Evolutionary conservation across 2,329 filamentous ascomycete genomes (phyloP), one percentile per base, ranked within the genome.

Genomic region (Aquanectria penicillioides): DNA sequence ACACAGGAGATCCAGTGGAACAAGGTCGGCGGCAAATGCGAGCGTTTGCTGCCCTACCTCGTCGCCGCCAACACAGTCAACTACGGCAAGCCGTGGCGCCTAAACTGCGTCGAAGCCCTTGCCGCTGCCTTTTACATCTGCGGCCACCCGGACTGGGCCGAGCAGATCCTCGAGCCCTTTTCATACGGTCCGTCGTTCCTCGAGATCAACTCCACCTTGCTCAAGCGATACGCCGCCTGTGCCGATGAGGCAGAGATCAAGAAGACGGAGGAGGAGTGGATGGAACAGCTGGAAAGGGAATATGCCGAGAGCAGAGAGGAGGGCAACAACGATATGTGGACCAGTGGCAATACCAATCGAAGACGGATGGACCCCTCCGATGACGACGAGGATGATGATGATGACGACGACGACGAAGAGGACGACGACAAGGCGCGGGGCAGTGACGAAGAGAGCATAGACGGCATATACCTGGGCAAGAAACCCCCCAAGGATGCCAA

Each of bases 61-160:
- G 94, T 99, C 46, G 95, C 95, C 6, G 95, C 95, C 43, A 99
- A 99, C 75, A 90, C 91, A 1, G 95, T 97, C 72, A 99, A 99
- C 79, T 99, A 99, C 78, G 95, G 95, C 60, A 92, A 92, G 71
- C 95, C 95, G 5, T 97, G 94, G 92, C 84, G 94, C 52, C 76
- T 99, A 62, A 99, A 99, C 76, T 99, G 95, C 70, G 95, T 93
- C 25, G 95, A 99, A 80, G 95, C 95, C 4, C 81, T 99, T 41
- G 95, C 93, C 0, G 94, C 95, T 4, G 92, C 92, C 18, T 99
- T 97, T 72, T 92, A 86, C 70, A 99, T 99, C 64, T 98, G 94
- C 69, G 93, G 95, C 5, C 92, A 95, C 70, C 75, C 85, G 6
- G 94, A 97, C 47, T 99, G 95, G 95, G 94, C 95, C 0, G 87